Evolutionary conservation across 345 rosid genomes (phyloP).

Genomic region (Linum lewisii): DNA sequence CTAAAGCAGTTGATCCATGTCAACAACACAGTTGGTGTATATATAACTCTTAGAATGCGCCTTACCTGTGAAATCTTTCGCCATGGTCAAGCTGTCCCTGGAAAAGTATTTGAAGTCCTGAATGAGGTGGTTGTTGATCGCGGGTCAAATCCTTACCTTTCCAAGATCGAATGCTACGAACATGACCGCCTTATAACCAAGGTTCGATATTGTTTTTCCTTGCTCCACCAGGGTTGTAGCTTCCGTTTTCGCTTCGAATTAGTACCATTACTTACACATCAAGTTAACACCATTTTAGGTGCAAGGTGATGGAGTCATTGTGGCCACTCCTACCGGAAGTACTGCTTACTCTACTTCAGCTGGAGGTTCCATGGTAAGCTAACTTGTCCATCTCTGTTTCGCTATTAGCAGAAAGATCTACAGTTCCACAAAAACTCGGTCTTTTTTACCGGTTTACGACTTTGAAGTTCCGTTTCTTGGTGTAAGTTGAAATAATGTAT

Average conservation of each 20-base stretch:
- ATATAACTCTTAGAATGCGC: constrained; percentile 95
- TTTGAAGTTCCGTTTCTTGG: not conserved
- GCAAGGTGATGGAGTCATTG: constrained; percentile 98
- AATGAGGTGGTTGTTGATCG: constrained; percentile 92
- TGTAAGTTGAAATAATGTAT: not conserved
- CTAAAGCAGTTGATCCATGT: constrained; percentile 80
- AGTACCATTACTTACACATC: not conserved
- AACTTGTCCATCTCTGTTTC: constrained; percentile 11
- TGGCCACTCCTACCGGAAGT: constrained; percentile 99
- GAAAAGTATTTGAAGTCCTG: constrained; percentile 88
- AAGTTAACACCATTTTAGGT: constrained; percentile 34
- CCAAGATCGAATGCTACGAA: constrained; percentile 93
- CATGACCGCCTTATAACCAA: constrained; percentile 93
- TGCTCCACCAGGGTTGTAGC: too few relatives aligned
- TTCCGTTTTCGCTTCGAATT: too few relatives aligned
- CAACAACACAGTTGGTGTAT: constrained; percentile 84
- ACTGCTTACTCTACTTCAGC: constrained; percentile 99
- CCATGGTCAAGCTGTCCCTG: constrained; percentile 81
- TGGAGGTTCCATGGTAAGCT: constrained; percentile 94
- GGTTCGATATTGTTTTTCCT: constrained; percentile 17
- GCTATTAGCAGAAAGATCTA: too few relatives aligned
- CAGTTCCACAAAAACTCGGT: too few relatives aligned
- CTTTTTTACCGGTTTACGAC: not conserved
- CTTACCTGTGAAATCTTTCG: constrained; percentile 82
- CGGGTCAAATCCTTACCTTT: constrained; percentile 98